Percentiles rank a stretch among this genome's conserved stretches.
Evolutionary conservation across 306 rosid genomes (phyloP).

Genomic region (Cucumis melo): DNA sequence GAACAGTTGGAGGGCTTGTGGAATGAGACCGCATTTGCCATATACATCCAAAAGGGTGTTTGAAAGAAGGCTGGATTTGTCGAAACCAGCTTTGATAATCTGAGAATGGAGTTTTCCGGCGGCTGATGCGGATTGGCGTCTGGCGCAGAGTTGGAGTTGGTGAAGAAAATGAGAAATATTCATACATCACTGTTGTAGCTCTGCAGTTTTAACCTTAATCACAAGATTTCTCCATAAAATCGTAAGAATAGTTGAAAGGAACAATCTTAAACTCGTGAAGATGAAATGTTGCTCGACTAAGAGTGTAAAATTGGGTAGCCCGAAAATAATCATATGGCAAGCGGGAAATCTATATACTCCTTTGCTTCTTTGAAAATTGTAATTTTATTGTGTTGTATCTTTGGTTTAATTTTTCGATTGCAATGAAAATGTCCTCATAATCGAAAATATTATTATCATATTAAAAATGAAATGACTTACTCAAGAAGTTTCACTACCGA

Average conservation of each 20-base stretch:
- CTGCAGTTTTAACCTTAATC: background rate
- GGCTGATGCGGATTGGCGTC: slow-evolving; percentile 15
- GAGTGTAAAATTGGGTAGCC: background rate
- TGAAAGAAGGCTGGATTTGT: slow-evolving; percentile 28
- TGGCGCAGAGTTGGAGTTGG: slow-evolving; percentile 43
- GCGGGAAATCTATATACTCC: background rate
- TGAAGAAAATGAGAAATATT: slow-evolving; percentile 25
- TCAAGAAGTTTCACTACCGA: no score
- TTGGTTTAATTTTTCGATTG: no score
- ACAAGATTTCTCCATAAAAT: background rate
- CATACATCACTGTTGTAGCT: slow-evolving; percentile 24
- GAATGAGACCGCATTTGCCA: slow-evolving; percentile 45
- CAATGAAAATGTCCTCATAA: no score
- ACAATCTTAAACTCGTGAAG: background rate
- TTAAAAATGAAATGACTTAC: no score
- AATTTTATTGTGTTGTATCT: no score
- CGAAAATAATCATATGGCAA: background rate
- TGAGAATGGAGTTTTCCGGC: slow-evolving; percentile 43
- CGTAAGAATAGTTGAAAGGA: background rate
- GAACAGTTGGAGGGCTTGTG: slow-evolving; percentile 48
- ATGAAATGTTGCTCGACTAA: background rate
- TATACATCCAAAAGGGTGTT: slow-evolving; percentile 48
- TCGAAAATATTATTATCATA: no score
- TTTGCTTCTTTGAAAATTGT: background rate
- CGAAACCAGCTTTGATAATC: slow-evolving; percentile 42